Percentiles rank a stretch among this genome's conserved stretches.
phyloP scores from a whole-genome alignment of 2,329 filamentous ascomycete species.

The Madurella mycetomatis region DNA sequence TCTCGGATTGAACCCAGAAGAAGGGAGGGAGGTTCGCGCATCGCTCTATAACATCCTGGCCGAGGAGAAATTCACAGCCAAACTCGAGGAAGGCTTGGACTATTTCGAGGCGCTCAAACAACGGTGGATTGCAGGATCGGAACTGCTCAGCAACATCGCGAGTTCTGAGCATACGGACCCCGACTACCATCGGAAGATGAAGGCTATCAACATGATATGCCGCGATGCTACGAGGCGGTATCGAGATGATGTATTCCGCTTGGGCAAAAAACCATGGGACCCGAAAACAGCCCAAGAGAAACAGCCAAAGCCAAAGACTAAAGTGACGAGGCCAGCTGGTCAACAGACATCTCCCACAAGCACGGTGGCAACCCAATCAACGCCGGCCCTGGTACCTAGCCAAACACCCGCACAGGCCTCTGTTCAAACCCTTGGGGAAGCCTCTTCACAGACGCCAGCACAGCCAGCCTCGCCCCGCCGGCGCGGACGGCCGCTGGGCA shows the following conservation, averaged over 20 bases:
- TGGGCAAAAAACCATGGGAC: conserved; percentile 15
- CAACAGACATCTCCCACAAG: background rate
- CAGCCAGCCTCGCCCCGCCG: background rate
- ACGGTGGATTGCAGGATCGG: conserved; percentile 59
- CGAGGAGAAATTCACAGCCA: conserved; percentile 64
- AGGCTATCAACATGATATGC: conserved; percentile 66
- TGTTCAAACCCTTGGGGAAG: background rate
- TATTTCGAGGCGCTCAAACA: conserved; percentile 68
- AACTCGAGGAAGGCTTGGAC: conserved; percentile 65
- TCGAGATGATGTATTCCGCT: conserved; percentile 59
- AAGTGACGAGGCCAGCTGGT: background rate
- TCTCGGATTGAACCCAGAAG: conserved; percentile 41
- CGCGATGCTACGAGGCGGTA: conserved; percentile 74
- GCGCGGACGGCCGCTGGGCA: conserved; percentile 8
- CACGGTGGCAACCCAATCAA: too few relatives aligned
- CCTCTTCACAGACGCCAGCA: background rate
- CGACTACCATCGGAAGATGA: conserved; percentile 51
- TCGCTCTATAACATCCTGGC: conserved; percentile 63
- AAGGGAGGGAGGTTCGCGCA: conserved; percentile 57
- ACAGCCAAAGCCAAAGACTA: conserved; percentile 6
- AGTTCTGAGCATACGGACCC: conserved; percentile 48
- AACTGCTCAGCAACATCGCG: conserved; percentile 52
- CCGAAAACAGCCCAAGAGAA: conserved; percentile 35
- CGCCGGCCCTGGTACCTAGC: background rate
- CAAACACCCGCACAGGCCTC: background rate